Evolutionary conservation across 305 asterid species (phyloP).

Genomic region (Solanum hybrid): DNA sequence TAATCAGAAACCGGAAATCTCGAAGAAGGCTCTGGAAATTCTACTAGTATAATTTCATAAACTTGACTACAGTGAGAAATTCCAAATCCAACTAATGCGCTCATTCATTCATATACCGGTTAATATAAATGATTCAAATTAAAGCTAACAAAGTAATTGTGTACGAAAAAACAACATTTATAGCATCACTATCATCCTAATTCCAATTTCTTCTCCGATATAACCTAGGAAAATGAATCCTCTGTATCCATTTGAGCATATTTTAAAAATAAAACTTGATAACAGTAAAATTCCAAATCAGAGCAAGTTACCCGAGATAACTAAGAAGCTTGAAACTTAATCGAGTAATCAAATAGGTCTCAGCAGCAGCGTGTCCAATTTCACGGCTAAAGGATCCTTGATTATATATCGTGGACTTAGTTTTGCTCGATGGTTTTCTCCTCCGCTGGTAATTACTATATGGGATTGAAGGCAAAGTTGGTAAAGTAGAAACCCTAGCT

Average conservation of each 20-base stretch:
- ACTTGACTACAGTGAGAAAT: not conserved
- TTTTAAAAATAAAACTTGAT: not conserved
- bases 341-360: conserved; percentile 76
- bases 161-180: not conserved
- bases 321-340: conserved; percentile 82
- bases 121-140: not conserved
- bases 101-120: not conserved
- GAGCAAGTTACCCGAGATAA: conserved; percentile 61
- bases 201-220: not conserved
- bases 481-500: conserved; percentile 20
- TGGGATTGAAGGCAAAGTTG: conserved; percentile 12
- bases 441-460: conserved; percentile 21
- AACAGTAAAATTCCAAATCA: not conserved
- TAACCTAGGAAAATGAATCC: not conserved
- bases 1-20: not conserved
- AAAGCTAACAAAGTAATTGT: not conserved
- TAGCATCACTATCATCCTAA: not conserved
- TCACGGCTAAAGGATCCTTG: conserved; percentile 71
- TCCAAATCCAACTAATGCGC: not conserved
- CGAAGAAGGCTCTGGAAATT: not conserved
- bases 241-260: not conserved
- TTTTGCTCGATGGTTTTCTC: conserved; percentile 32
- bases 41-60: not conserved
- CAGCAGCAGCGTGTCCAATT: conserved; percentile 87
- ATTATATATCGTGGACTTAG: conserved; percentile 27